A percentile compares a stretch with the other conserved stretches of the same genome.
Evolutionary conservation across 306 rosid genomes (phyloP).

Genomic region (Quercus berberidifolia): DNA sequence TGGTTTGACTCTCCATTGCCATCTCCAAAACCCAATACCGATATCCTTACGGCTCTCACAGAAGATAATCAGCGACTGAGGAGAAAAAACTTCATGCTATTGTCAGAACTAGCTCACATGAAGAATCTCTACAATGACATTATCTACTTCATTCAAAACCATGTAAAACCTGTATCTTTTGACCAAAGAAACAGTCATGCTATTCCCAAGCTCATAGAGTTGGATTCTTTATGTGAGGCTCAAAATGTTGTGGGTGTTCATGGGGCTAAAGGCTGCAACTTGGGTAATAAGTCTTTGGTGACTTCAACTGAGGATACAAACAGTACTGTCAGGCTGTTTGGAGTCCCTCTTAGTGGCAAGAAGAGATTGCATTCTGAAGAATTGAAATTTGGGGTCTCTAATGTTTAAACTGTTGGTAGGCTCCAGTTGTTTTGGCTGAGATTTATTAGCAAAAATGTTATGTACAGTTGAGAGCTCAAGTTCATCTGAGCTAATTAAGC

Average conservation of each 20-base stretch:
- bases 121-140: constrained; percentile 81
- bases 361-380: constrained; percentile 50
- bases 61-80: constrained; percentile 72
- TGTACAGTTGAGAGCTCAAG: constrained; percentile 30
- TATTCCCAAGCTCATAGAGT: constrained; percentile 39
- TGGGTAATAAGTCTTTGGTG: constrained; percentile 21
- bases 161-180: constrained; percentile 49
- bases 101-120: constrained; percentile 75
- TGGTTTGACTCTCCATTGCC: constrained; percentile 33
- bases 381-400: neutral
- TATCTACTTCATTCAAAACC: constrained; percentile 72
- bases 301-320: constrained; percentile 15
- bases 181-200: constrained; percentile 20
- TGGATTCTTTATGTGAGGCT: constrained; percentile 34
- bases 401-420: neutral
- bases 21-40: constrained; percentile 32
- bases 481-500: constrained; percentile 8
- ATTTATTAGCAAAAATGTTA: neutral
- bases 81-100: constrained; percentile 60
- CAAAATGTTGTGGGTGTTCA: neutral
- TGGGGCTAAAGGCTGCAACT: constrained; percentile 2
- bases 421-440: constrained; percentile 18
- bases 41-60: constrained; percentile 50
- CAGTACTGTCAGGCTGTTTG: constrained; percentile 50
- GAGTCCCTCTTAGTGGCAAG: constrained; percentile 55